Conservation (phyloP, 768 basidiomycete genomes). For the Psilocybe azurescens region DNA sequence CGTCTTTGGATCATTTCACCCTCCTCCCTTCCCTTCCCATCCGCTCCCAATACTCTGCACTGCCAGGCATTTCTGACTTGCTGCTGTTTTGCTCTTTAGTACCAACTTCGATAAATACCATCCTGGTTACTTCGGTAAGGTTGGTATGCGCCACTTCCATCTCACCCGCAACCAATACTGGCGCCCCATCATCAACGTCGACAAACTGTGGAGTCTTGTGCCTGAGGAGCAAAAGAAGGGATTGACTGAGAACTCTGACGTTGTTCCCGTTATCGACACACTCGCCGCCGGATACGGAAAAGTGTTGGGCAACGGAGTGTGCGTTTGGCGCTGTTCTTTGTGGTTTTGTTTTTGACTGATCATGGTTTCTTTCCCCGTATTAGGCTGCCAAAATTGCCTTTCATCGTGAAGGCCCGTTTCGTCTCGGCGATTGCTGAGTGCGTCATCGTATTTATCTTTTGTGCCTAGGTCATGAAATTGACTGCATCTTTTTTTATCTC, state of each 20-base stretch:
- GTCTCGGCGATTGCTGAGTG: conserved; percentile 88
- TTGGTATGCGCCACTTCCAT: conserved; percentile 99
- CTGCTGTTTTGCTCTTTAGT: conserved; percentile 41
- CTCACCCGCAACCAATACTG: conserved; percentile 88
- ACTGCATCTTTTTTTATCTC: neutral
- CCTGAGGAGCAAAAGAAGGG: conserved; percentile 84
- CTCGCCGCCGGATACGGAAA: conserved; percentile 87
- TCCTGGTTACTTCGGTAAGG: conserved; percentile 99
- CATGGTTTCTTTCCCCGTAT: conserved; percentile 6
- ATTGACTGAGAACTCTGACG: conserved; percentile 71
- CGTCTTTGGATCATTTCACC: conserved; percentile 33
- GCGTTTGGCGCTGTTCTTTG: conserved; percentile 36
- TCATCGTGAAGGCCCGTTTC: conserved; percentile 98
- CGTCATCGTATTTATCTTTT: conserved; percentile 26
- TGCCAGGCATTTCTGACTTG: conserved; percentile 3
- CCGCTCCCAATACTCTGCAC: neutral
- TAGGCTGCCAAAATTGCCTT: conserved; percentile 87
- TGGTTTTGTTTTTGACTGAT: neutral
- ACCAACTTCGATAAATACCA: conserved; percentile 99
- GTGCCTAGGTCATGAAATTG: too few relatives aligned
- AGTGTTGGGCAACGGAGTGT: conserved; percentile 94
- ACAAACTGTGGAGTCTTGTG: conserved; percentile 94
- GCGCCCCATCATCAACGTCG: conserved; percentile 98
- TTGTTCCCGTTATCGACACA: conserved; percentile 96
- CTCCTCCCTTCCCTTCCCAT: neutral